Evolutionary conservation across 768 basidiomycete species (phyloP).

Genomic region (Myochromella boudieri): DNA sequence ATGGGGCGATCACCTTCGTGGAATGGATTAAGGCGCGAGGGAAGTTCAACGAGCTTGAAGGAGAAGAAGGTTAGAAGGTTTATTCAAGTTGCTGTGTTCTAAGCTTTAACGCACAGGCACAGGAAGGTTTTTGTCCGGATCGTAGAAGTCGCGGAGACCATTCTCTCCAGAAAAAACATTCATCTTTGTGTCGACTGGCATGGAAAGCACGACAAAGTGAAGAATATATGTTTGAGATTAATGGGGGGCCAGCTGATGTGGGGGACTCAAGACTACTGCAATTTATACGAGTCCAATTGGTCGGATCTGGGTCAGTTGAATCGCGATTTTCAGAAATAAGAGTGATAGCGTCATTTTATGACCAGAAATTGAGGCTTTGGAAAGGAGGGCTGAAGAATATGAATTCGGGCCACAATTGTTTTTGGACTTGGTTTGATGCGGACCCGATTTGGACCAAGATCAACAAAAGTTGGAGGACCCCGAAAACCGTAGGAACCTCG

Average conservation of each 20-base stretch:
- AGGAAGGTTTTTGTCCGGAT: slow-evolving; percentile 21
- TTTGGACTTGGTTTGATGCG: too few relatives aligned
- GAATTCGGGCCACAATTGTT: too few relatives aligned
- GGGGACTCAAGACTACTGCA: too few relatives aligned
- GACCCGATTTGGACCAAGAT: not conserved
- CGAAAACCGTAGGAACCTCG: too few relatives aligned
- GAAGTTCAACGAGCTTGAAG: slow-evolving; percentile 22
- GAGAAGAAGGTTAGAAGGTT: too few relatives aligned
- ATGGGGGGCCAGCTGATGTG: too few relatives aligned
- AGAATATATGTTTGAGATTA: too few relatives aligned
- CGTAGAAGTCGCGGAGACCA: slow-evolving; percentile 18
- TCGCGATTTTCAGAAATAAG: too few relatives aligned
- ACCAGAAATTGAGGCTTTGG: too few relatives aligned
- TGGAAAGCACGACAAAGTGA: not conserved
- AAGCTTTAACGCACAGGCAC: slow-evolving; percentile 14
- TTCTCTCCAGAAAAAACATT: slow-evolving; percentile 23
- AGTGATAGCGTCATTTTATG: too few relatives aligned
- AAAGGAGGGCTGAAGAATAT: too few relatives aligned
- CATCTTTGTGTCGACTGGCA: slow-evolving; percentile 17
- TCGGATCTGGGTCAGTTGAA: not conserved
- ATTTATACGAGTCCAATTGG: not conserved
- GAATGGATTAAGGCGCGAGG: slow-evolving; percentile 18
- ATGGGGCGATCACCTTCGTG: slow-evolving; percentile 10
- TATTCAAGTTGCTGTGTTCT: not conserved
- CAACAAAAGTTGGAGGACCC: not conserved